Evolutionary conservation across 176 grass and related monocot species (phyloP).

Genomic region (Puccinellia tenuiflora): DNA sequence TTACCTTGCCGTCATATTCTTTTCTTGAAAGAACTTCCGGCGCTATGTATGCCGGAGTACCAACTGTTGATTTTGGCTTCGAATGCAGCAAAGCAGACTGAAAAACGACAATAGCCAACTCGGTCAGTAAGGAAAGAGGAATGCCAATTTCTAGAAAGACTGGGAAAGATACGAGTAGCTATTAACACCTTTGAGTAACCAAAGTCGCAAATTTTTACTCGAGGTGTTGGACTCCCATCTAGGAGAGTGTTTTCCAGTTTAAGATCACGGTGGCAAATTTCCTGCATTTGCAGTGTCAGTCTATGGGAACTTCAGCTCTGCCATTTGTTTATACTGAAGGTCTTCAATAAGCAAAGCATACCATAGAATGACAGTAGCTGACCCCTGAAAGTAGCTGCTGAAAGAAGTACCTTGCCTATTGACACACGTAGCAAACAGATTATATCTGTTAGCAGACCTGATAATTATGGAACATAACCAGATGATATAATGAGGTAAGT

Average conservation of each 20-base stretch:
- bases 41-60: constrained; percentile 97
- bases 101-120: constrained; percentile 28
- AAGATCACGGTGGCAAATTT: constrained; percentile 97
- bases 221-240: constrained; percentile 84
- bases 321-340: background rate
- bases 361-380: constrained; percentile 95
- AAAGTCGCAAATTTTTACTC: constrained; percentile 92
- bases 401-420: constrained; percentile 85
- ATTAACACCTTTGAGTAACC: constrained; percentile 86
- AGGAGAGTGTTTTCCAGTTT: constrained; percentile 97
- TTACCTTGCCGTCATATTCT: constrained; percentile 93
- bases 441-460: background rate
- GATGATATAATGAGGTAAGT: background rate
- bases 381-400: constrained; percentile 92
- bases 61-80: constrained; percentile 90
- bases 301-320: background rate
- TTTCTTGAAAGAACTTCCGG: constrained; percentile 89
- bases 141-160: background rate
- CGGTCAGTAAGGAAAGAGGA: background rate
- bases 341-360: constrained; percentile 11
- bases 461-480: background rate
- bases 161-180: background rate
- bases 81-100: constrained; percentile 94
- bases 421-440: constrained; percentile 2
- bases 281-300: constrained; percentile 35